Evolutionary conservation across 1,139 yeast species (phyloP), one percentile per base, ranked within the genome.

Genomic region (Yamadazyma atmosphaerica): DNA sequence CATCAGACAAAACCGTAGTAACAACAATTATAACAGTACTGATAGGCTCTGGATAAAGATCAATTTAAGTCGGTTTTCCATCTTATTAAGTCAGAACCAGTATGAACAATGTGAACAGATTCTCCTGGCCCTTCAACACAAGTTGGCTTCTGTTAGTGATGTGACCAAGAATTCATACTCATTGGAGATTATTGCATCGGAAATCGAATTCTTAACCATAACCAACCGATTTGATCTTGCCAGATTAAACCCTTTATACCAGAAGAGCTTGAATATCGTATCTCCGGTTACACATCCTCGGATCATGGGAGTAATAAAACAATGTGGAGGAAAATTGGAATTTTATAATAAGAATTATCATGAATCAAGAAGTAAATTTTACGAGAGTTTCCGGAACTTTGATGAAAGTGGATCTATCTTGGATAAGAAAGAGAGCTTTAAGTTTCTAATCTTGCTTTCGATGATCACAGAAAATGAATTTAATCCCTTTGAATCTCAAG

Each of bases 281-380:
- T 69, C 84, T 0, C 86, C 87, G 1, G 82, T 85, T 6, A 85
- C 89, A 0, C 94, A 86, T 51, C 90, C 95, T 0, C 65, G 76
- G 35, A 80, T 83, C 28, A 66, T 82, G 53, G 95, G 92, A 1
- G 74, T 81, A 8, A 75, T 86, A 25, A 71, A 80, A 43, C 92
- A 86, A 54, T 82, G 88, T 51, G 88, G 89, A 1, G 95, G 88
- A 2, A 74, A 80, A 45, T 73, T 86, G 49, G 76, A 78, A 41
- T 80, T 85, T 71, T 70, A 75, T 46, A 73, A 79, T 36, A 72
- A 74, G 12, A 77, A 80, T 45, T 86, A 75, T 68, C 80, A 75
- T 33, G 61, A 62, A 37, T 88, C 95, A 0, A 72, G 86, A 26
- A 65, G 72, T 33, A 83, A 77, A 44, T 83, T 84, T 50, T 84